Evolutionary conservation across 768 basidiomycete species (phyloP).

Genomic region (Termitomyces bulborhizus): DNA sequence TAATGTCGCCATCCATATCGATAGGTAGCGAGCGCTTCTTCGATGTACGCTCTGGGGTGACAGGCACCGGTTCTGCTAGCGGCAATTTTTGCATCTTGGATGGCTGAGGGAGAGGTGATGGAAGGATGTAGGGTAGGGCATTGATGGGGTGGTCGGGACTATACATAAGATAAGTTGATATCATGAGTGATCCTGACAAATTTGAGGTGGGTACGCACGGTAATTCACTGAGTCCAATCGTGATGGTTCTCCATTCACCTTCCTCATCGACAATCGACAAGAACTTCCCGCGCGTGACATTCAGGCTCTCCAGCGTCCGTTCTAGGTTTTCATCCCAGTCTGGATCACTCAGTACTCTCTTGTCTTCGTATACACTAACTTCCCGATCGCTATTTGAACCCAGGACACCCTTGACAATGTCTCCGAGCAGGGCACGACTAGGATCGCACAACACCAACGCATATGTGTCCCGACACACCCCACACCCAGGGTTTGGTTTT

Average conservation of each 20-base stretch:
- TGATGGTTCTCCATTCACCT: slow-evolving; percentile 64
- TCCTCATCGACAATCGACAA: slow-evolving; percentile 88
- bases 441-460: slow-evolving; percentile 70
- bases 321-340: slow-evolving; percentile 90
- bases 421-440: slow-evolving; percentile 57
- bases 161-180: slow-evolving; percentile 1
- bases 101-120: slow-evolving; percentile 56
- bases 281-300: slow-evolving; percentile 79
- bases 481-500: slow-evolving; percentile 71
- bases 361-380: slow-evolving; percentile 82
- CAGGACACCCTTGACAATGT: slow-evolving; percentile 65
- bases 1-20: slow-evolving; percentile 48
- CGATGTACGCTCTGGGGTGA: slow-evolving; percentile 34
- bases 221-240: slow-evolving; percentile 59
- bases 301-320: slow-evolving; percentile 75
- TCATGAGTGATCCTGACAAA: slow-evolving; percentile 2
- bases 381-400: slow-evolving; percentile 47
- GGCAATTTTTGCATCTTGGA: slow-evolving; percentile 34
- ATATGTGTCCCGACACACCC: slow-evolving; percentile 85
- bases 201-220: slow-evolving; percentile 52
- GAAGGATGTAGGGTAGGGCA: slow-evolving; percentile 54
- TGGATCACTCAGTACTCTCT: slow-evolving; percentile 82
- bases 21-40: slow-evolving; percentile 53
- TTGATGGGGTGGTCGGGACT: slow-evolving; percentile 54
- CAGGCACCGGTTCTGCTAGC: slow-evolving; percentile 30